These are phyloP conservation scores for Litsea cubeba DNA, from an alignment of 164 flowering plant species.

Conservation along the genomic window DNA sequence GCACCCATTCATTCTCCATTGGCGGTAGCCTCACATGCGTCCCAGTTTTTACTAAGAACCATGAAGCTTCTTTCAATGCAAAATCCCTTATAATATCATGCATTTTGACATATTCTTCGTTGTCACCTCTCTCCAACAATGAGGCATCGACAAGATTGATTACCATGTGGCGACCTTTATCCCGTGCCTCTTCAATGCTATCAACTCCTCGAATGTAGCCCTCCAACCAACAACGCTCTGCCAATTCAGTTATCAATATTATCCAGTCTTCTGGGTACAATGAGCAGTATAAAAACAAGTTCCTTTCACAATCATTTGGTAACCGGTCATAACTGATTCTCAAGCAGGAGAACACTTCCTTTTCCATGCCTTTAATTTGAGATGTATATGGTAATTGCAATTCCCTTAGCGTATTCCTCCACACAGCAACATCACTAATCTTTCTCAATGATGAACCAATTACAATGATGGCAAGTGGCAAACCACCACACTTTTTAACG, in stretches of 20 bases:
- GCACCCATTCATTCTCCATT: constrained; percentile 2
- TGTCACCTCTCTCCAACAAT: constrained; percentile 5
- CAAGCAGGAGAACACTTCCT: constrained; percentile 2
- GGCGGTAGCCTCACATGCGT: constrained; percentile 3
- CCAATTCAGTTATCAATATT: constrained; percentile 8
- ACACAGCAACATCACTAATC: background rate
- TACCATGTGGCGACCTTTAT: constrained; percentile 21
- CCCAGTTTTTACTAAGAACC: constrained; percentile 20
- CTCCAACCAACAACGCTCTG: constrained; percentile 13
- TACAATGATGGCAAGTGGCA: constrained; percentile 11
- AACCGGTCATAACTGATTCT: constrained; percentile 5
- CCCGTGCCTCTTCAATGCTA: constrained; percentile 8
- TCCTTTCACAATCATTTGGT: background rate
- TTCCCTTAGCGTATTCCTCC: constrained; percentile 10
- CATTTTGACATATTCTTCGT: constrained; percentile 23
- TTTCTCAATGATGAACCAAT: constrained; percentile 10
- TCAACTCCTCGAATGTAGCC: constrained; percentile 15
- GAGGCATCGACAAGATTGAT: constrained; percentile 15
- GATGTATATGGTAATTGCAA: background rate
- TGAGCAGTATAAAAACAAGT: constrained; percentile 9
- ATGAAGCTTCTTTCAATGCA: constrained; percentile 8
- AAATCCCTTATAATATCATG: constrained; percentile 36
- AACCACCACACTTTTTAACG: constrained; percentile 5
- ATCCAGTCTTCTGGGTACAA: constrained; percentile 11
- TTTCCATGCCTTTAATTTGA: constrained; percentile 8